Percentiles rank a stretch among this genome's conserved stretches.
Conservation (phyloP, 208 protist species). For the Borovskyia barvae region DNA sequence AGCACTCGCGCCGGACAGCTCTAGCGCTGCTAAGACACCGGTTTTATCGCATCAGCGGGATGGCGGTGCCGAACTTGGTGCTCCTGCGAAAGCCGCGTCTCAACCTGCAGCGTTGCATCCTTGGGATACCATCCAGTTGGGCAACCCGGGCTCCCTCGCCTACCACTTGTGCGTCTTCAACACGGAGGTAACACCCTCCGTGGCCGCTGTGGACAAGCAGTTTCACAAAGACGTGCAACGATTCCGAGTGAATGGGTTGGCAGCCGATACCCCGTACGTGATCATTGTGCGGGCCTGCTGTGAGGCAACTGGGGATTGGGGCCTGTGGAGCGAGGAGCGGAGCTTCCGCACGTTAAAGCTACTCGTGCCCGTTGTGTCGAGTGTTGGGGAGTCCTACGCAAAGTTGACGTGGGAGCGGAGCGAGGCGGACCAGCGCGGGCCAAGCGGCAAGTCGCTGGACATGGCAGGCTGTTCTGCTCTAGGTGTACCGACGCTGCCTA, state of each 20-base stretch:
- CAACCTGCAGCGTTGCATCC: not conserved
- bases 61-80: too few species aligned
- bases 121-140: constrained; percentile 34
- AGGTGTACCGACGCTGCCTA: constrained; percentile 17
- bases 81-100: too few species aligned
- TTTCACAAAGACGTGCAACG: constrained; percentile 61
- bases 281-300: constrained; percentile 78
- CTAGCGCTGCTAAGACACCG: too few species aligned
- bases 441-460: not conserved
- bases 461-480: not conserved
- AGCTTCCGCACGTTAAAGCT: constrained; percentile 64
- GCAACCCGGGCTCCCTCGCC: constrained; percentile 62
- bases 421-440: constrained; percentile 25
- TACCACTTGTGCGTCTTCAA: constrained; percentile 88
- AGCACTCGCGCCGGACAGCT: too few species aligned
- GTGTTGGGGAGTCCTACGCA: constrained; percentile 80
- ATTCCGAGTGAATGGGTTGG: constrained; percentile 57
- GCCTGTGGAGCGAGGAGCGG: constrained; percentile 84
- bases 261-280: constrained; percentile 72
- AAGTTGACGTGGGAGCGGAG: constrained; percentile 67
- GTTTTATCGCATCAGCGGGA: too few species aligned
- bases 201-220: constrained; percentile 87
- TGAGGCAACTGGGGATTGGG: constrained; percentile 65
- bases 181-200: constrained; percentile 59
- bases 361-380: constrained; percentile 40